phyloP scores from a whole-genome alignment of 495 filamentous ascomycete genomes.

The Lindgomyces ingoldianus region DNA sequence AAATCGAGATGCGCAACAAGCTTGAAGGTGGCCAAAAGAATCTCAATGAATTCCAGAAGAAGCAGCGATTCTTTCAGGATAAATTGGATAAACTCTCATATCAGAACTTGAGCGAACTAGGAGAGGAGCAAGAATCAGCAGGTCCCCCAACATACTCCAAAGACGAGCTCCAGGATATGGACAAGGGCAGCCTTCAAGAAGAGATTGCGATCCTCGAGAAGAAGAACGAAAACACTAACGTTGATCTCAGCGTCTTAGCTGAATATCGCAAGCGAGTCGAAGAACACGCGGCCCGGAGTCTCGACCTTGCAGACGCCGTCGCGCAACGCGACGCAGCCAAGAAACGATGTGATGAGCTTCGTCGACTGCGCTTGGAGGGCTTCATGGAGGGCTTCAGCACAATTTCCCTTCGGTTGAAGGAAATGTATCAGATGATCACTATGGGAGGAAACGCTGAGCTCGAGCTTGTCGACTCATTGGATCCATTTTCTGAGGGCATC shows the following conservation, averaged over 20 bases:
- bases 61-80: constrained; percentile 80
- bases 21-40: constrained; percentile 94
- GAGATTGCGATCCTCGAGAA: constrained; percentile 90
- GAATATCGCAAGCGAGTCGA: constrained; percentile 91
- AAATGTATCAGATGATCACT: constrained; percentile 99
- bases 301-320: constrained; percentile 76
- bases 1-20: constrained; percentile 98
- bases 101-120: constrained; percentile 63
- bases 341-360: constrained; percentile 84
- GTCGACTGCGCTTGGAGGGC: constrained; percentile 83
- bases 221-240: constrained; percentile 83
- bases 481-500: constrained; percentile 96
- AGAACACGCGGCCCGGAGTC: constrained; percentile 78
- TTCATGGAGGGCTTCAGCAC: constrained; percentile 98
- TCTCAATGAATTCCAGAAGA: constrained; percentile 81
- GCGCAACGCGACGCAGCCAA: constrained; percentile 79
- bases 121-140: constrained; percentile 47
- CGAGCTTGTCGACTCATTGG: constrained; percentile 90
- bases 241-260: constrained; percentile 86
- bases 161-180: constrained; percentile 91
- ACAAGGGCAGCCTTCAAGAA: constrained; percentile 80
- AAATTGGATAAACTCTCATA: constrained; percentile 78
- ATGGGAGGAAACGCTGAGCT: constrained; percentile 99
- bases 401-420: constrained; percentile 94
- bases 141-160: constrained; percentile 79